phyloP scores from a whole-genome alignment of 1,139 yeast species.

The Nakaseomyces kungkrabaensis region DNA sequence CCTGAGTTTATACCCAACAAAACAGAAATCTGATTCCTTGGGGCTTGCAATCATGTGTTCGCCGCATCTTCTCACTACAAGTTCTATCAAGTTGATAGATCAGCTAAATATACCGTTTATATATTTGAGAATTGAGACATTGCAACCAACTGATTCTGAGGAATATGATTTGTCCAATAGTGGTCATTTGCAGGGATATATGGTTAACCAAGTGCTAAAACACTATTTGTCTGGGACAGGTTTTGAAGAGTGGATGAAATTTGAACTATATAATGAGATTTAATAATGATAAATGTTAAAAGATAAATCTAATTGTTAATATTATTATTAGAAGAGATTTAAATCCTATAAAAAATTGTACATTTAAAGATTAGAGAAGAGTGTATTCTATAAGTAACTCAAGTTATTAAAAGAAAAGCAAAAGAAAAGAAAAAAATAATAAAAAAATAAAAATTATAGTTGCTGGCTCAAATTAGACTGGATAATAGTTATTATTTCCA shows the following conservation, averaged over 20 bases:
- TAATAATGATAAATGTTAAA: neutral
- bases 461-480: too few species aligned
- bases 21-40: conserved; percentile 16
- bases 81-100: conserved; percentile 49
- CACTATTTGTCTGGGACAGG: conserved; percentile 13
- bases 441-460: neutral
- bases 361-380: neutral
- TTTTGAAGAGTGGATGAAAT: conserved; percentile 22
- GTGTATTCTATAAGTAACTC: neutral
- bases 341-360: neutral
- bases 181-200: conserved; percentile 26
- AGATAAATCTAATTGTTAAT: neutral
- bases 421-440: neutral
- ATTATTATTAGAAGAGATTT: too few species aligned
- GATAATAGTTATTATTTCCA: neutral
- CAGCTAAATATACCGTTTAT: conserved; percentile 46
- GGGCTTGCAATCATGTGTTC: conserved; percentile 40
- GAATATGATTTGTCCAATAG: conserved; percentile 37
- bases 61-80: conserved; percentile 50
- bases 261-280: conserved; percentile 9
- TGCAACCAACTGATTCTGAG: conserved; percentile 16
- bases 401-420: too few species aligned
- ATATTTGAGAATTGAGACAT: conserved; percentile 36
- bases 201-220: conserved; percentile 24
- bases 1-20: conserved; percentile 32